Conservation (phyloP, 805 yeast genomes). For the Candida pseudofarinosa region DNA sequence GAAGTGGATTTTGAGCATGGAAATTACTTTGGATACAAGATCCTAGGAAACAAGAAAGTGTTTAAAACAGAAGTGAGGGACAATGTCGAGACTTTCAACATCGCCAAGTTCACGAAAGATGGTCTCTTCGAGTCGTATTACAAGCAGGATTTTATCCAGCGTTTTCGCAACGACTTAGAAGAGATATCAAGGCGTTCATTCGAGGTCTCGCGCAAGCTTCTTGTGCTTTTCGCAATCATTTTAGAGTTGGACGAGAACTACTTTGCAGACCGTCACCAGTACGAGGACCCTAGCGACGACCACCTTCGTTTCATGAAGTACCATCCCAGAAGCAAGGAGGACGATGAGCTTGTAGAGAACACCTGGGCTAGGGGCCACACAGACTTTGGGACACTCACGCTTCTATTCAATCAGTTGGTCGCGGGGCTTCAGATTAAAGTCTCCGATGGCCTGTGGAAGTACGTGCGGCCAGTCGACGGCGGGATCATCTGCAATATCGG, state of each 20-base stretch:
- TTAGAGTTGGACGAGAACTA: constrained; percentile 30
- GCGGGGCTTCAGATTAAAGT: constrained; percentile 31
- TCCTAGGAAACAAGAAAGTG: constrained; percentile 26
- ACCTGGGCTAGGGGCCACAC: constrained; percentile 35
- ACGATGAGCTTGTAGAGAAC: constrained; percentile 26
- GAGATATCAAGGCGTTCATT: constrained; percentile 18
- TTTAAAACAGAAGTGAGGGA: constrained; percentile 26
- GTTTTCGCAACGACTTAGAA: constrained; percentile 17
- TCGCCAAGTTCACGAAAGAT: constrained; percentile 27
- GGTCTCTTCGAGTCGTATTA: constrained; percentile 15
- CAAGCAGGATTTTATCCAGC: constrained; percentile 19
- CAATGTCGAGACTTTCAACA: constrained; percentile 27
- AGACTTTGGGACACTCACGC: constrained; percentile 33
- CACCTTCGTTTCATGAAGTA: constrained; percentile 32
- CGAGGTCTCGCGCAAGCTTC: constrained; percentile 20
- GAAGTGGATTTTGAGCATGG: constrained; percentile 24
- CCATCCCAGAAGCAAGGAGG: constrained; percentile 23
- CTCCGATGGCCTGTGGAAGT: constrained; percentile 28
- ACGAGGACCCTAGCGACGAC: constrained; percentile 32
- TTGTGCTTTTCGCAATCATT: constrained; percentile 29
- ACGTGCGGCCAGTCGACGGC: constrained; percentile 28
- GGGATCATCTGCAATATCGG: constrained; percentile 34
- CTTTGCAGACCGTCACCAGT: constrained; percentile 26
- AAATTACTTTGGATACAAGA: constrained; percentile 30
- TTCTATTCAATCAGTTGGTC: constrained; percentile 31